These are phyloP conservation scores for Mesotaenium endlicherianum DNA, from an alignment of 139 green algal genomes.

Conservation along the genomic window DNA sequence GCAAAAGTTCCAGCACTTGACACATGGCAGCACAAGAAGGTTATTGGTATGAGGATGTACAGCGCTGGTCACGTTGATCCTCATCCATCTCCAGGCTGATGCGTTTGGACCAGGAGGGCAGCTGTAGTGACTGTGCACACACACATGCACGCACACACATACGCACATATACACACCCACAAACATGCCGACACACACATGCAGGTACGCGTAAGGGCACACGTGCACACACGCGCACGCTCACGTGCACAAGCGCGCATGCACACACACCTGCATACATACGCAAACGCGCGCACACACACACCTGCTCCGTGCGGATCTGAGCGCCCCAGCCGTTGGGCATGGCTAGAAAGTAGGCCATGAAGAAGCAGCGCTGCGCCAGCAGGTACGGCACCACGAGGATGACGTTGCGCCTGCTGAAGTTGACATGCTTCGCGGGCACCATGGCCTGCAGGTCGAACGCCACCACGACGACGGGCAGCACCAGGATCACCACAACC, in stretches of 20 bases:
- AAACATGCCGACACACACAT: too few relatives aligned
- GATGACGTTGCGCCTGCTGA: conserved; percentile 23
- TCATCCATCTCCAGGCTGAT: neutral
- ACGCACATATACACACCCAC: too few relatives aligned
- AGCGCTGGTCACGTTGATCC: too few relatives aligned
- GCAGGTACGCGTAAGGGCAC: too few relatives aligned
- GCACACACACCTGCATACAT: neutral
- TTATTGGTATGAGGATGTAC: too few relatives aligned
- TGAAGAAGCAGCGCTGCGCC: conserved; percentile 18
- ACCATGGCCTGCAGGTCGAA: conserved; percentile 35
- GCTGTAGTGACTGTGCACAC: too few relatives aligned
- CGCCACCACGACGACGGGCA: conserved; percentile 34
- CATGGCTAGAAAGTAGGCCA: conserved; percentile 39
- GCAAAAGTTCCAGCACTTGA: too few relatives aligned
- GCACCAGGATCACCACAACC: conserved; percentile 30
- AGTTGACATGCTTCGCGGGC: neutral
- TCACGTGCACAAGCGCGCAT: too few relatives aligned
- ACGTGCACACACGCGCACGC: too few relatives aligned
- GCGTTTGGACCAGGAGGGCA: neutral
- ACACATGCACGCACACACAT: too few relatives aligned
- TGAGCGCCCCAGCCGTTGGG: conserved; percentile 19
- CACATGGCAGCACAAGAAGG: too few relatives aligned
- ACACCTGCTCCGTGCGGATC: conserved; percentile 22
- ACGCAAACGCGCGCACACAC: neutral
- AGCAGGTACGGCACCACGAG: conserved; percentile 41